Evolutionary conservation across 1,284 basidiomycete genomes (phyloP).

Genomic region (Puccinia hordei): DNA sequence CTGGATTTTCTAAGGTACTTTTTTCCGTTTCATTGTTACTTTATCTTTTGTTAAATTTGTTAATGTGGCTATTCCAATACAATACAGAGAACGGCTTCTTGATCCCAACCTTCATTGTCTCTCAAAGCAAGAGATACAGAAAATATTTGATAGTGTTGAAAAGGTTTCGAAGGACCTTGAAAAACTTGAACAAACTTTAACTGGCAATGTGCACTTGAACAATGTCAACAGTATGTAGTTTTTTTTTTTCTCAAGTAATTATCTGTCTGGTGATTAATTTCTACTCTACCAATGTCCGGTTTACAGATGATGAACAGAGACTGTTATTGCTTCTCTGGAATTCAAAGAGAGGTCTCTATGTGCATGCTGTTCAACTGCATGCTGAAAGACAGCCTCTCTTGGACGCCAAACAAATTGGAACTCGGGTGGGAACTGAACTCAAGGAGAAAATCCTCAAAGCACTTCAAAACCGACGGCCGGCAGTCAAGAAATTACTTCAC

Average conservation of each 20-base stretch:
- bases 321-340: background rate
- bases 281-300: background rate
- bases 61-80: background rate
- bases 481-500: background rate
- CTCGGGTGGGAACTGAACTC: background rate
- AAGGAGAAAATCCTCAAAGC: conserved; percentile 9
- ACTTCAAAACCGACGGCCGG: background rate
- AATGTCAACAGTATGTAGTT: background rate
- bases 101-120: background rate
- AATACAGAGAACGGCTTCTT: background rate
- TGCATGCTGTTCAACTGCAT: background rate
- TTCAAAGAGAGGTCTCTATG: background rate
- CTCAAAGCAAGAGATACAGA: background rate
- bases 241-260: background rate
- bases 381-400: background rate
- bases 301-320: background rate
- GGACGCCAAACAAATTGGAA: background rate
- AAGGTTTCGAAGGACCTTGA: background rate
- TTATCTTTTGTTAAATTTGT: background rate
- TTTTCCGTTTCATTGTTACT: background rate
- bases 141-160: background rate
- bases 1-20: background rate
- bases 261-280: background rate
- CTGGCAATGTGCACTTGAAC: background rate
- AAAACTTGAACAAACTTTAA: background rate